phyloP scores from a whole-genome alignment of 805 yeast species.

The Saccharomycopsis sp. region DNA sequence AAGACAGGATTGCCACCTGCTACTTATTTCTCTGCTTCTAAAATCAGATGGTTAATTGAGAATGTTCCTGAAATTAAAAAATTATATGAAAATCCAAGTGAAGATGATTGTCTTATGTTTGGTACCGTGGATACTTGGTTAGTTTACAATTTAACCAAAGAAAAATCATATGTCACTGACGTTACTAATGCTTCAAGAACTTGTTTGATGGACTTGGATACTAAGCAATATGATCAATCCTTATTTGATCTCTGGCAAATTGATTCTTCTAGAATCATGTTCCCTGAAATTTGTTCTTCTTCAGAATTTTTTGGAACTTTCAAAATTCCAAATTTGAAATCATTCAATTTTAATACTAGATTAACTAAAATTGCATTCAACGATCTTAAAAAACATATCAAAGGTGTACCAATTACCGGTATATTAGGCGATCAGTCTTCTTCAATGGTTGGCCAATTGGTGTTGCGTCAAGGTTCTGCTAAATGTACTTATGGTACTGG shows the following conservation, averaged over 20 bases:
- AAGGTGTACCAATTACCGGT: constrained; percentile 73
- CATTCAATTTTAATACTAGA: constrained; percentile 43
- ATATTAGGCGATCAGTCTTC: constrained; percentile 94
- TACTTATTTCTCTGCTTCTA: constrained; percentile 87
- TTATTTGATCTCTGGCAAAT: constrained; percentile 75
- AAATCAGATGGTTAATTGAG: constrained; percentile 82
- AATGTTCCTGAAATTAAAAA: constrained; percentile 60
- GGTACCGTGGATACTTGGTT: constrained; percentile 96
- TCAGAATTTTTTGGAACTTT: constrained; percentile 75
- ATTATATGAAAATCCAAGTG: constrained; percentile 53
- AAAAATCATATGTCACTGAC: constrained; percentile 69
- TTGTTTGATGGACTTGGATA: constrained; percentile 76
- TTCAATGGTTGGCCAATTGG: constrained; percentile 88
- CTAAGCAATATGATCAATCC: constrained; percentile 67
- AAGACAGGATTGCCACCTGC: constrained; percentile 83
- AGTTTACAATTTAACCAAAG: constrained; percentile 71
- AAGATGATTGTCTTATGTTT: constrained; percentile 57
- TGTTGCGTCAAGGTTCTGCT: constrained; percentile 76
- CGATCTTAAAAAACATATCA: constrained; percentile 39
- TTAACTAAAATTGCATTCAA: constrained; percentile 48
- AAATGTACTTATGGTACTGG: constrained; percentile 98
- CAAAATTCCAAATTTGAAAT: constrained; percentile 48
- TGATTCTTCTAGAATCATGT: constrained; percentile 52
- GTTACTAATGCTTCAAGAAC: constrained; percentile 91
- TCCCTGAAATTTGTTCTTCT: constrained; percentile 76